A percentile compares a stretch with the other conserved stretches of the same genome.
Conservation (phyloP, 306 rosid genomes). For the Corylus americana region DNA sequence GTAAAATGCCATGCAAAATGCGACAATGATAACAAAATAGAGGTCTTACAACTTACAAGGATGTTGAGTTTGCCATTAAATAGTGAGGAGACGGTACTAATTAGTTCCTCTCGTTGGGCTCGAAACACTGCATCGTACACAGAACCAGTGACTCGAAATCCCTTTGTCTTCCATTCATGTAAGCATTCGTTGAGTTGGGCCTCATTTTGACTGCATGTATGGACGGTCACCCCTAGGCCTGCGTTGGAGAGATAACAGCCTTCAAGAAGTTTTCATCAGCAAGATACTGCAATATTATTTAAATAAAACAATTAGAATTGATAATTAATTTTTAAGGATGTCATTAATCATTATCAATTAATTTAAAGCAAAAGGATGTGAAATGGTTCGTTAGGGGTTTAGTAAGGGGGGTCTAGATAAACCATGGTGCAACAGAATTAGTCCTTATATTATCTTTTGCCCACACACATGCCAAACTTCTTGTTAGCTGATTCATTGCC, state of each 20-base stretch:
- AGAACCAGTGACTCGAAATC: too few relatives aligned
- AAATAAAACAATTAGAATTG: not conserved
- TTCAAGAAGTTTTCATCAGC: constrained; percentile 5
- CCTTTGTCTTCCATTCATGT: too few relatives aligned
- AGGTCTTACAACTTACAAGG: too few relatives aligned
- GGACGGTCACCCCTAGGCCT: too few relatives aligned
- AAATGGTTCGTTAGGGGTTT: constrained; percentile 12
- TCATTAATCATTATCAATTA: not conserved
- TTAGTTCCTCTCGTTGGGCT: too few relatives aligned
- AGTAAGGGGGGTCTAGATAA: constrained; percentile 30
- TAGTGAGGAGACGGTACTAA: too few relatives aligned
- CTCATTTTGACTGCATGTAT: too few relatives aligned
- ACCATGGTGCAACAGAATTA: constrained; percentile 57
- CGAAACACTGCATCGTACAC: too few relatives aligned
- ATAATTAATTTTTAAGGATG: not conserved
- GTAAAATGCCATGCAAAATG: too few relatives aligned
- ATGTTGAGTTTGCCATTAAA: too few relatives aligned
- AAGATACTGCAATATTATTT: constrained; percentile 13
- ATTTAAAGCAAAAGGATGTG: not conserved
- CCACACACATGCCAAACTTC: constrained; percentile 63
- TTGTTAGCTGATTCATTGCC: constrained; percentile 53
- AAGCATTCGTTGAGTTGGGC: too few relatives aligned
- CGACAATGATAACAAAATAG: too few relatives aligned
- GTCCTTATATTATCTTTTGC: constrained; percentile 58
- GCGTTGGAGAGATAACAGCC: constrained; percentile 19